Percentiles rank a stretch among this genome's conserved stretches.
Evolutionary conservation across 179 eudicot genomes (phyloP).

Genomic region (Gypsophila paniculata): DNA sequence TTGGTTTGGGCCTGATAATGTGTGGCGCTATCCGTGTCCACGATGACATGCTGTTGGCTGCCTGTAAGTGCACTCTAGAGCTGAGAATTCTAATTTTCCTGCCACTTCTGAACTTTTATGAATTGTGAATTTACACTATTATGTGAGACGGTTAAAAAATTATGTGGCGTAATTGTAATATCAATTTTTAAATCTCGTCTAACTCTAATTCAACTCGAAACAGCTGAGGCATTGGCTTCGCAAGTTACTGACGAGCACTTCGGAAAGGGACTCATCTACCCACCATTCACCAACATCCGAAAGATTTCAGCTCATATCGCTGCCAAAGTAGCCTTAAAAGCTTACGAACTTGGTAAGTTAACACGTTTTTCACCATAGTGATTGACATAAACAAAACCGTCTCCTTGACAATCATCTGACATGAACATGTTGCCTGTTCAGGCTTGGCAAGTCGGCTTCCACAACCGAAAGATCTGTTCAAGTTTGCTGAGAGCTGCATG

Average conservation of each 20-base stretch:
- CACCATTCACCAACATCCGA: slow-evolving; percentile 70
- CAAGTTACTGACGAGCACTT: slow-evolving; percentile 74
- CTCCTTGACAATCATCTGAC: not conserved
- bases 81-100: not conserved
- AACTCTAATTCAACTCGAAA: not conserved
- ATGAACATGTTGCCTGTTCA: slow-evolving; percentile 12
- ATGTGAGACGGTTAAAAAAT: no score
- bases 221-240: slow-evolving; percentile 92
- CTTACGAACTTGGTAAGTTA: slow-evolving; percentile 74
- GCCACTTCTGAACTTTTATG: no score
- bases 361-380: not conserved
- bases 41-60: slow-evolving; percentile 55
- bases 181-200: no score
- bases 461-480: slow-evolving; percentile 60
- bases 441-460: slow-evolving; percentile 86
- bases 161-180: no score
- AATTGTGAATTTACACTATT: no score
- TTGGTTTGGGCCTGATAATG: slow-evolving; percentile 51
- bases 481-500: slow-evolving; percentile 83
- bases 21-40: slow-evolving; percentile 55
- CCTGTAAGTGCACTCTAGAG: slow-evolving; percentile 36
- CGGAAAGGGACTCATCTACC: slow-evolving; percentile 72
- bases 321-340: slow-evolving; percentile 82
- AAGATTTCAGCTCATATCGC: slow-evolving; percentile 87
- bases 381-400: no score